Conservation (phyloP, 2,329 filamentous ascomycete genomes). For the Dactylella cylindrospora region DNA sequence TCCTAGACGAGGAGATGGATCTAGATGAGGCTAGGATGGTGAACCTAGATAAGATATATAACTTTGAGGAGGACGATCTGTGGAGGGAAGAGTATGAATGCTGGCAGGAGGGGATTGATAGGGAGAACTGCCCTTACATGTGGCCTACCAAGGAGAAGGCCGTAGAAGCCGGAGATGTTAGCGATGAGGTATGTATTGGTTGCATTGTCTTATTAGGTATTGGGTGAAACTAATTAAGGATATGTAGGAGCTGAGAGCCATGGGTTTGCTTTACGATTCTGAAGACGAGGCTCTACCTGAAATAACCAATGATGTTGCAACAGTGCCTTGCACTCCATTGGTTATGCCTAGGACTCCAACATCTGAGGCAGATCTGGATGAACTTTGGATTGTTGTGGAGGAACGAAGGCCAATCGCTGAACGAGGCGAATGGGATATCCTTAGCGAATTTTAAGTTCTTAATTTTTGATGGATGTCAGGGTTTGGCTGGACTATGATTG, state of each 20-base stretch:
- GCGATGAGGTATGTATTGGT: constrained; percentile 19
- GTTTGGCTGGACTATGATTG: no score
- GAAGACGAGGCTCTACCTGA: constrained; percentile 12
- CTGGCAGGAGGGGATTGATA: not conserved
- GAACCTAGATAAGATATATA: constrained; percentile 5
- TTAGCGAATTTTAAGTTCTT: constrained; percentile 26
- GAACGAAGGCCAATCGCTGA: constrained; percentile 16
- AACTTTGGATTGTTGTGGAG: constrained; percentile 23
- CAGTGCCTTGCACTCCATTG: constrained; percentile 11
- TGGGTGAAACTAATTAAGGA: not conserved
- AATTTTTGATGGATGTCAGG: no score
- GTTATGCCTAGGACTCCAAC: not conserved
- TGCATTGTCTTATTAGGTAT: not conserved
- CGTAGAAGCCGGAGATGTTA: constrained; percentile 1
- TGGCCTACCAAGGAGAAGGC: not conserved
- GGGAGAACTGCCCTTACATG: constrained; percentile 8
- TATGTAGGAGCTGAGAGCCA: constrained; percentile 19
- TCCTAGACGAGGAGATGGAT: constrained; percentile 29
- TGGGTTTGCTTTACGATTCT: constrained; percentile 29
- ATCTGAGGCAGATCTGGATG: constrained; percentile 17
- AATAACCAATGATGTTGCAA: not conserved
- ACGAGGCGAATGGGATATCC: constrained; percentile 37
- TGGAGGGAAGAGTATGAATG: not conserved
- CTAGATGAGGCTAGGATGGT: constrained; percentile 11
- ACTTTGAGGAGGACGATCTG: constrained; percentile 9